These are phyloP conservation scores for Coemansia brasiliensis DNA, from an alignment of 192 early-diverging fungal species.

Conservation along the genomic window DNA sequence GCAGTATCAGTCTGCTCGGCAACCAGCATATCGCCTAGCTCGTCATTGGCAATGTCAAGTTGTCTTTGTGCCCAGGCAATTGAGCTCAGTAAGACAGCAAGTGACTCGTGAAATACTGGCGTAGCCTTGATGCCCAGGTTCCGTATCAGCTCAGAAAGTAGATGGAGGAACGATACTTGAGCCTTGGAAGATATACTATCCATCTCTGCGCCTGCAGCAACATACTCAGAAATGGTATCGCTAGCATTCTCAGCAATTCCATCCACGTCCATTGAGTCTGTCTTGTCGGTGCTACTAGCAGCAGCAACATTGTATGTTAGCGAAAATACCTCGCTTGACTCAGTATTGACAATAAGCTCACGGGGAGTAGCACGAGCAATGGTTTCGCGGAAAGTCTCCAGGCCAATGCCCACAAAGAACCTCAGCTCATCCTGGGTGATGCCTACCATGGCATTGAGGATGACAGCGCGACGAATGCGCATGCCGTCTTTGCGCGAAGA, in stretches of 20 bases:
- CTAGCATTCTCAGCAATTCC: background rate
- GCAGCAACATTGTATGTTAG: slow-evolving; percentile 12
- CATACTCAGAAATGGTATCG: background rate
- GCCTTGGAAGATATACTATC: slow-evolving; percentile 48
- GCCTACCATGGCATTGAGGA: slow-evolving; percentile 79
- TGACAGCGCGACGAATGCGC: slow-evolving; percentile 72
- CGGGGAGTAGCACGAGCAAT: slow-evolving; percentile 34
- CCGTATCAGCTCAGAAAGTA: slow-evolving; percentile 79
- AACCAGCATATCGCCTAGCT: slow-evolving; percentile 21
- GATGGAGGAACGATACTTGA: slow-evolving; percentile 78
- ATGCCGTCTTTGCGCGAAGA: slow-evolving; percentile 67
- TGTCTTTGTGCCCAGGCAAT: slow-evolving; percentile 63
- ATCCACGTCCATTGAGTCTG: slow-evolving; percentile 35
- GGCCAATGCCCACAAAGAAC: slow-evolving; percentile 76
- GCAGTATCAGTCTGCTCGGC: slow-evolving; percentile 16
- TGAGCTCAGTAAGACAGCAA: slow-evolving; percentile 79
- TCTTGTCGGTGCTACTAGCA: background rate
- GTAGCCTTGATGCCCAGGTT: slow-evolving; percentile 73
- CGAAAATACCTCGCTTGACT: slow-evolving; percentile 36
- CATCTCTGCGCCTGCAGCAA: slow-evolving; percentile 9
- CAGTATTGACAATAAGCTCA: slow-evolving; percentile 33
- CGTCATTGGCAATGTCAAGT: slow-evolving; percentile 47
- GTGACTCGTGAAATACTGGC: slow-evolving; percentile 69
- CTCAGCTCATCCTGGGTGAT: slow-evolving; percentile 65
- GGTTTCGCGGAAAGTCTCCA: slow-evolving; percentile 68